Percentiles rank a stretch among this genome's conserved stretches.
Conservation (phyloP, 2,329 filamentous ascomycete genomes). For the Stenocarpella maydis region DNA sequence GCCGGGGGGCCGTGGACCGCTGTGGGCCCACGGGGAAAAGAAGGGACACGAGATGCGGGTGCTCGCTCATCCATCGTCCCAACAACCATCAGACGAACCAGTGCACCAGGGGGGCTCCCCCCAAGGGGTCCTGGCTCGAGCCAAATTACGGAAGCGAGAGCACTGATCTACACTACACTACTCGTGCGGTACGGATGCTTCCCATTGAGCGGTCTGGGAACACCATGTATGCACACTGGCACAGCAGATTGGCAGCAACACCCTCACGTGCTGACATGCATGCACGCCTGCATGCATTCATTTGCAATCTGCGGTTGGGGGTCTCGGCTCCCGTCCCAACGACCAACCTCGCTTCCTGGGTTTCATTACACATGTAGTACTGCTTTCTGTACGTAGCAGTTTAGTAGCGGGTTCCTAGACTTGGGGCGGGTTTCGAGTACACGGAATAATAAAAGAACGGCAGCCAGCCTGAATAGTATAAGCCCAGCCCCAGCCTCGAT, state of each 20-base stretch:
- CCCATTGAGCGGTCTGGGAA: background rate
- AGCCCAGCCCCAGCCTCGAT: background rate
- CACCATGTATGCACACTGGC: no score
- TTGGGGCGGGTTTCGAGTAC: background rate
- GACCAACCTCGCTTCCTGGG: no score
- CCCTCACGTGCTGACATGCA: constrained; percentile 14
- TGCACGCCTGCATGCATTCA: constrained; percentile 19
- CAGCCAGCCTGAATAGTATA: background rate
- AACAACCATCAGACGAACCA: background rate
- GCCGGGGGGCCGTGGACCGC: background rate
- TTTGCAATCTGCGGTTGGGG: constrained; percentile 7
- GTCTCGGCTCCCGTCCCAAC: background rate
- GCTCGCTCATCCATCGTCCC: background rate
- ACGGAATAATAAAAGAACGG: background rate
- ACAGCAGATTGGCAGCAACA: background rate
- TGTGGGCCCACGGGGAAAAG: background rate
- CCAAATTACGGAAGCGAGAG: background rate
- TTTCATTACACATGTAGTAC: background rate
- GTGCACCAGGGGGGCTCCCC: background rate
- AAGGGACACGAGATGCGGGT: background rate
- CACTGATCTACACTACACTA: no score
- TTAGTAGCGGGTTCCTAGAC: no score
- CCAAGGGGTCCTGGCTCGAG: background rate
- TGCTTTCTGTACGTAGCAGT: no score
- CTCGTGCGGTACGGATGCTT: no score